Evolutionary conservation across 2,329 filamentous ascomycete species (phyloP).

Genomic region (Aspergillus unguis): DNA sequence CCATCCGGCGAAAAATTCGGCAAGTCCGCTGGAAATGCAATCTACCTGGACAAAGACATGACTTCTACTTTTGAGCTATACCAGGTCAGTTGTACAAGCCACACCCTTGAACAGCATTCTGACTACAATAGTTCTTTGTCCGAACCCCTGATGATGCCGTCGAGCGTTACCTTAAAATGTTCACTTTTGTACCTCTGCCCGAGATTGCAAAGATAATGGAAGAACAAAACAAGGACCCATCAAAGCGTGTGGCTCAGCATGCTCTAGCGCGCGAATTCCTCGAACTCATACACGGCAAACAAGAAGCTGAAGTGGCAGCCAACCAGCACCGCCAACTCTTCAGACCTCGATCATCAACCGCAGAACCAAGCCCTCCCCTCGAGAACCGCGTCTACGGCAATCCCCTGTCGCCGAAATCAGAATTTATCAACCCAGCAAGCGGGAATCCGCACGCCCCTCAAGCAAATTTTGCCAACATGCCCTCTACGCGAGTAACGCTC

Average conservation of each 20-base stretch:
- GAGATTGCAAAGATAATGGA: slow-evolving; percentile 67
- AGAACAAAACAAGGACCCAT: slow-evolving; percentile 64
- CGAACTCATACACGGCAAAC: slow-evolving; percentile 69
- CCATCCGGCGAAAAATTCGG: slow-evolving; percentile 85
- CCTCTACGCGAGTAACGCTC: slow-evolving; percentile 39
- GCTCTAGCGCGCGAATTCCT: slow-evolving; percentile 77
- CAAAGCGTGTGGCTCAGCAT: slow-evolving; percentile 76
- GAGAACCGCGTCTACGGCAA: slow-evolving; percentile 19
- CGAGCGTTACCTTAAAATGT: slow-evolving; percentile 76
- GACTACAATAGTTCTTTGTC: slow-evolving; percentile 69
- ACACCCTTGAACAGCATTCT: neutral
- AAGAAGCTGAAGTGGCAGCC: slow-evolving; percentile 62
- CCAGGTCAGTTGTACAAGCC: slow-evolving; percentile 45
- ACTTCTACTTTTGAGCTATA: slow-evolving; percentile 85
- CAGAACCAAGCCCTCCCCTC: slow-evolving; percentile 33
- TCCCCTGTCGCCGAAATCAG: slow-evolving; percentile 21
- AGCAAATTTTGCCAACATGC: slow-evolving; percentile 39
- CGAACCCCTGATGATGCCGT: slow-evolving; percentile 77
- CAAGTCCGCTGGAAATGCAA: slow-evolving; percentile 87
- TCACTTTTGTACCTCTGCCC: slow-evolving; percentile 77
- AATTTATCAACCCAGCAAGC: slow-evolving; percentile 30
- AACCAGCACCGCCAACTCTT: slow-evolving; percentile 52
- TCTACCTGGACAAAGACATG: slow-evolving; percentile 84
- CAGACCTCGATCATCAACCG: slow-evolving; percentile 32
- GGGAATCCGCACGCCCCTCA: slow-evolving; percentile 41